Evolutionary conservation across 768 basidiomycete genomes (phyloP), one percentile per base, ranked within the genome.

Genomic region (Termitomyces sp.): DNA sequence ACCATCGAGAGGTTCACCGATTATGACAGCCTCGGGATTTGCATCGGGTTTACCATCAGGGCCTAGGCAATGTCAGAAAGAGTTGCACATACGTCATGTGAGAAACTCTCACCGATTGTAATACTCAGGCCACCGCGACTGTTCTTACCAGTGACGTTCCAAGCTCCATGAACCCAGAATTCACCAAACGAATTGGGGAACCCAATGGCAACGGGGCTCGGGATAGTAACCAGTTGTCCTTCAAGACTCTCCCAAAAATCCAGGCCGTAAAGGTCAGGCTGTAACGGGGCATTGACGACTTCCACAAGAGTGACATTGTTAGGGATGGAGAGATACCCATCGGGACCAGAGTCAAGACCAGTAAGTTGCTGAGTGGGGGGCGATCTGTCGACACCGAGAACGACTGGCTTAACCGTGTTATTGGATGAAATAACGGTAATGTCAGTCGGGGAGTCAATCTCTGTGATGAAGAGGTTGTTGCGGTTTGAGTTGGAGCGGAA

Each of bases 181-280:
- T 85, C 82, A 7, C 80, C 79, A 63, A 77, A 84, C 32, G 66
- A 71, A 62, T 83, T 84, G 33, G 76, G 75, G 66, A 85, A 86
- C 58, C 77, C 72, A 5, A 79, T 64, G 4, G 80, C 75, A 5
- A 73, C 68, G 2, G 85, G 84, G 4, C 69, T 72, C 4, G 75
- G 79, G 26, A 86, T 72, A 0, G 77, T 78, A 26, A 87, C 84
- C 3, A 86, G 71, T 63, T 82, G 79, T 2, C 84, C 83, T 60
- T 84, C 81, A 10, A 87, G 74, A 64, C 81, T 83, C 65, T 82
- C 77, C 84, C 84, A 87, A 65, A 87, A 86, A 65, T 86, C 85
- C 36, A 86, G 66, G 7, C 84, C 86, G 58, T 74, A 86, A 47
- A 73, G 69, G 30, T 79, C 74, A 2, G 84, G 84, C 54, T 77